Conservation (phyloP, 2,329 filamentous ascomycete species). For the Hypoxylon sp. region DNA sequence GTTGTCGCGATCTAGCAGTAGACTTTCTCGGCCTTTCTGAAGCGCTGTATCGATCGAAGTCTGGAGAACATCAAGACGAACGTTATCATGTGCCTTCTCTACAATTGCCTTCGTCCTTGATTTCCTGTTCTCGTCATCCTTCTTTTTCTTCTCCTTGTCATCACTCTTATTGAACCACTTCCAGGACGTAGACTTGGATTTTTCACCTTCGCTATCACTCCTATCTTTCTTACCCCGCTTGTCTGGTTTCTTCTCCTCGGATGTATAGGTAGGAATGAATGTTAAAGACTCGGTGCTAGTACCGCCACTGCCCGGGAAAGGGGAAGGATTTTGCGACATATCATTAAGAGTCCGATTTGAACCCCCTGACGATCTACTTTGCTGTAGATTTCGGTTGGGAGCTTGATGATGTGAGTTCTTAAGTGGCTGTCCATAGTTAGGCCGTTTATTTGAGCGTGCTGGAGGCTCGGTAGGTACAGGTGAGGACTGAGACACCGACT, state of each 20-base stretch:
- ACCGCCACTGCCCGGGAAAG: conserved; percentile 75
- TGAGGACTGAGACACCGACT: conserved; percentile 63
- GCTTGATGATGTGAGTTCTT: conserved; percentile 44
- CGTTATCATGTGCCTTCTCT: conserved; percentile 78
- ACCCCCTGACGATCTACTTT: conserved; percentile 50
- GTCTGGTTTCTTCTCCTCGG: conserved; percentile 80
- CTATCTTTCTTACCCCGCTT: conserved; percentile 81
- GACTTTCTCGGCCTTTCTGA: conserved; percentile 79
- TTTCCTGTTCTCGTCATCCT: conserved; percentile 71
- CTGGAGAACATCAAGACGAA: conserved; percentile 86
- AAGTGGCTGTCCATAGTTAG: conserved; percentile 51
- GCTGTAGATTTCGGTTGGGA: conserved; percentile 38
- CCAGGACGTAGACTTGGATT: conserved; percentile 79
- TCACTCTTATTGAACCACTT: conserved; percentile 78
- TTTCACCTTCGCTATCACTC: conserved; percentile 68
- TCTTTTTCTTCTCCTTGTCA: conserved; percentile 77
- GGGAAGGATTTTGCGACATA: conserved; percentile 72
- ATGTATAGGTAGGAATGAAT: conserved; percentile 78
- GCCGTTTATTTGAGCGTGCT: conserved; percentile 59
- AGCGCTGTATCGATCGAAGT: conserved; percentile 80
- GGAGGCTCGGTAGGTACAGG: conserved; percentile 59
- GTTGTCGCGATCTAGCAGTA: conserved; percentile 83
- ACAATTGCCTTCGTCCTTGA: conserved; percentile 70
- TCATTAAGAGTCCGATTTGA: conserved; percentile 70
- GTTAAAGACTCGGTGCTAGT: conserved; percentile 80